These are phyloP conservation scores for Raphanus hybrid DNA, from an alignment of 441 rosid species.

Conservation along the genomic window DNA sequence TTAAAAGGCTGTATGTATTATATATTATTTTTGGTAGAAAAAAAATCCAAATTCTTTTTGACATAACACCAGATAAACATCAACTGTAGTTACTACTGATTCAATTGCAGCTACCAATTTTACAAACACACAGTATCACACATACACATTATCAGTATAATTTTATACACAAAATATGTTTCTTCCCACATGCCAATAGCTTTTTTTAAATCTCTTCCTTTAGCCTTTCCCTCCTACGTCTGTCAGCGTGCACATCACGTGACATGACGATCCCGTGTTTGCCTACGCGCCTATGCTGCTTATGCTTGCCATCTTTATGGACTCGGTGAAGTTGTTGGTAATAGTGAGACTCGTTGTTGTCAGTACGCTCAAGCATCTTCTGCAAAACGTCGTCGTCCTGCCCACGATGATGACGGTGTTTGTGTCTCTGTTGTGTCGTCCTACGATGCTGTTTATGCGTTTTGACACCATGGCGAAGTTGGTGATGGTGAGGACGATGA, in stretches of 20 bases:
- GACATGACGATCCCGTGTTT: conserved; percentile 43
- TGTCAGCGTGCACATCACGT: conserved; percentile 43
- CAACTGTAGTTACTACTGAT: not conserved
- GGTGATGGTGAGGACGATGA: conserved; percentile 25
- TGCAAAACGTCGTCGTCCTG: conserved; percentile 37
- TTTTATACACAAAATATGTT: not conserved
- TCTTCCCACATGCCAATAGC: not conserved
- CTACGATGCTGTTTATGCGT: conserved; percentile 36
- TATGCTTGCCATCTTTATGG: conserved; percentile 58
- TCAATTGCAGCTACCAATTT: not conserved
- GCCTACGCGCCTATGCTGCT: conserved; percentile 48
- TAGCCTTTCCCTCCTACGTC: conserved; percentile 45
- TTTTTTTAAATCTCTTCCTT: conserved; percentile 26
- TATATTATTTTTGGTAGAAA: no score
- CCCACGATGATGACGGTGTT: conserved; percentile 12
- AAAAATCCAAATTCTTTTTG: no score
- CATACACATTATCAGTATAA: not conserved
- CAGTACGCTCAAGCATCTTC: conserved; percentile 48
- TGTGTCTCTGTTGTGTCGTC: conserved; percentile 28
- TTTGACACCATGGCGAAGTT: conserved; percentile 51
- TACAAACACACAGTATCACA: not conserved
- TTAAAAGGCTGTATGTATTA: no score
- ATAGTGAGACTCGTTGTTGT: conserved; percentile 52
- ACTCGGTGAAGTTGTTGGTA: conserved; percentile 69
- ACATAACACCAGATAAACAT: not conserved